phyloP scores from a whole-genome alignment of 2,329 filamentous ascomycete species.

The Seiridium cupressi region DNA sequence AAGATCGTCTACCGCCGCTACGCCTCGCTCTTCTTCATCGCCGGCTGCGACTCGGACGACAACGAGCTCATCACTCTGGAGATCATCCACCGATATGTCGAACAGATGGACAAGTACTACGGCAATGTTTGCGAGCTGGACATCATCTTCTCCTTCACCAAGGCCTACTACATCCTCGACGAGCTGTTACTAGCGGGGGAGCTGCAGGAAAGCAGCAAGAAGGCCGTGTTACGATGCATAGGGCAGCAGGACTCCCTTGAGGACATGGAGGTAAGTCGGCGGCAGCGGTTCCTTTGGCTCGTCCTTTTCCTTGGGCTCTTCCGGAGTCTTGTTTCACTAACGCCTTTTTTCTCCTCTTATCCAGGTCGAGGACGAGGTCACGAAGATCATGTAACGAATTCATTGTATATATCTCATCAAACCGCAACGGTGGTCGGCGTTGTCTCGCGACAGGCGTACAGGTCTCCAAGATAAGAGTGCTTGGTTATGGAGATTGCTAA shows the following conservation, averaged over 20 bases:
- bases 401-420: constrained; percentile 21
- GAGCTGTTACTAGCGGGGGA: constrained; percentile 93
- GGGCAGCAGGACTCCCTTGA: constrained; percentile 96
- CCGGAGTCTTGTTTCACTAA: constrained; percentile 1
- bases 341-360: neutral
- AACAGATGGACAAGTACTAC: constrained; percentile 99
- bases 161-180: constrained; percentile 98
- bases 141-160: constrained; percentile 99
- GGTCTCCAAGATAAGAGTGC: constrained; percentile 15
- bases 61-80: constrained; percentile 98
- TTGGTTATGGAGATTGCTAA: constrained; percentile 21
- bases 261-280: constrained; percentile 91
- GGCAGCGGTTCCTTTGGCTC: constrained; percentile 10
- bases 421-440: constrained; percentile 9
- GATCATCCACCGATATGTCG: constrained; percentile 98
- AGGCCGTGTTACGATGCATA: constrained; percentile 95
- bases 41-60: constrained; percentile 93
- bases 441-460: constrained; percentile 10
- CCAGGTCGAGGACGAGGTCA: constrained; percentile 85
- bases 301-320: neutral
- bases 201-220: constrained; percentile 98
- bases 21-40: constrained; percentile 98
- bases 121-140: constrained; percentile 99
- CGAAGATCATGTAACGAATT: constrained; percentile 75
- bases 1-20: constrained; percentile 99